Percentiles rank a stretch among this genome's conserved stretches.
Evolutionary conservation across 768 basidiomycete genomes (phyloP).

Genomic region (Amanita thiersii): DNA sequence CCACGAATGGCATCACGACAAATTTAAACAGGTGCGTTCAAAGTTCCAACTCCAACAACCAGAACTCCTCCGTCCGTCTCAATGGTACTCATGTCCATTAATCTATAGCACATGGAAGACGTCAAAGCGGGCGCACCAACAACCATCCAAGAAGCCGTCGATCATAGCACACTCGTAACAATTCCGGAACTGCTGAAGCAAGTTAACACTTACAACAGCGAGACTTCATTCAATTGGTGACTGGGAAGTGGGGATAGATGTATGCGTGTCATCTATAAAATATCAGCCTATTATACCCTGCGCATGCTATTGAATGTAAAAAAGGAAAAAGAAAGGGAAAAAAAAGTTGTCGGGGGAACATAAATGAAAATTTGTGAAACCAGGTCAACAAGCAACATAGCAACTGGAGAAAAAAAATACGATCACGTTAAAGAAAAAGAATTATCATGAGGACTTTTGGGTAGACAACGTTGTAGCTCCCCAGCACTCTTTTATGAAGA

Average conservation of each 20-base stretch:
- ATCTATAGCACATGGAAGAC: slow-evolving; percentile 3
- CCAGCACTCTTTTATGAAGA: no score
- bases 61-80: no score
- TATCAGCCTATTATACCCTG: slow-evolving; percentile 7
- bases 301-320: background rate
- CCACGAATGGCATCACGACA: slow-evolving; percentile 47
- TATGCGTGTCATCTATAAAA: slow-evolving; percentile 4
- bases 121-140: slow-evolving; percentile 5
- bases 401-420: no score
- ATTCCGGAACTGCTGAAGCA: slow-evolving; percentile 2
- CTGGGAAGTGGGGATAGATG: background rate
- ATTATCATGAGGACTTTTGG: no score
- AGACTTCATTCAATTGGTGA: background rate
- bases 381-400: no score
- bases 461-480: no score
- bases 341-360: no score
- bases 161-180: slow-evolving; percentile 3
- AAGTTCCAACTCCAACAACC: no score
- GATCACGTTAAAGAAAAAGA: no score
- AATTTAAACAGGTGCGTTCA: slow-evolving; percentile 26
- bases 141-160: background rate
- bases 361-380: no score
- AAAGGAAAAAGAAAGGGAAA: no score
- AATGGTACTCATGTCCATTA: background rate
- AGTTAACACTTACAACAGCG: slow-evolving; percentile 7